Evolutionary conservation across 2,329 filamentous ascomycete species (phyloP), one percentile per base, ranked within the genome.

Genomic region (Arthroderma sp.): DNA sequence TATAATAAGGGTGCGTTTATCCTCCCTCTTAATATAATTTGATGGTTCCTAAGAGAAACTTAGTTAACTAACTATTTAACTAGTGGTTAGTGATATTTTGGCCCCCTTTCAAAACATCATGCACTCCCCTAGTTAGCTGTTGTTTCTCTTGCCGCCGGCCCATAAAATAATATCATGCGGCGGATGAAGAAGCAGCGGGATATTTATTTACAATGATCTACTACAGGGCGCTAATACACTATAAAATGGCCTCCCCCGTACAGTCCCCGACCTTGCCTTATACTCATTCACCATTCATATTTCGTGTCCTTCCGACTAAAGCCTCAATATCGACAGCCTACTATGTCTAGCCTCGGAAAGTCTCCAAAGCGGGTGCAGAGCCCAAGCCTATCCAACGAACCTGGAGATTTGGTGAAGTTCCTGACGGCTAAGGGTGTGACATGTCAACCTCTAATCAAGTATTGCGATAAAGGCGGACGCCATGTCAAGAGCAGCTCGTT

Each of bases 401-500:
- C 1, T 15, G 43, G 15, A 28, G 4, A 3, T 47, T 11, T 13
- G 49, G 41, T 58, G 2, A 55, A 41, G 43, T n/a, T 13, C 2
- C 37, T 58, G 6, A 58, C 39, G 4, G 56, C 56, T 15, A 28
- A 38, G n/a, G 56, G 55, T 28, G 15, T 57, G 3, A n/a, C 37
- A 8, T 15, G 21, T 17, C 25, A 52, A 33, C 23, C 54, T 23
- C 38, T 58, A 28, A n/a, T 19, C n/a, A 51, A 38, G 37, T 55
- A 52, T 31, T 13, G 13, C 8, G 5, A 21, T n/a, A 43, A 56
- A 15, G 2, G 13, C 2, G n/a, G 17, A 47, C 25, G 54, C 6
- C 54, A 56, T 49, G 54, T 56, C 9, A 35, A 56, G 25, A 56
- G 54, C 41, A 56, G 41, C 25, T 56, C 54, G 31, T 13, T 56